Evolutionary conservation across 768 basidiomycete species (phyloP), one percentile per base, ranked within the genome.

Genomic region (Calvatia gigantea): DNA sequence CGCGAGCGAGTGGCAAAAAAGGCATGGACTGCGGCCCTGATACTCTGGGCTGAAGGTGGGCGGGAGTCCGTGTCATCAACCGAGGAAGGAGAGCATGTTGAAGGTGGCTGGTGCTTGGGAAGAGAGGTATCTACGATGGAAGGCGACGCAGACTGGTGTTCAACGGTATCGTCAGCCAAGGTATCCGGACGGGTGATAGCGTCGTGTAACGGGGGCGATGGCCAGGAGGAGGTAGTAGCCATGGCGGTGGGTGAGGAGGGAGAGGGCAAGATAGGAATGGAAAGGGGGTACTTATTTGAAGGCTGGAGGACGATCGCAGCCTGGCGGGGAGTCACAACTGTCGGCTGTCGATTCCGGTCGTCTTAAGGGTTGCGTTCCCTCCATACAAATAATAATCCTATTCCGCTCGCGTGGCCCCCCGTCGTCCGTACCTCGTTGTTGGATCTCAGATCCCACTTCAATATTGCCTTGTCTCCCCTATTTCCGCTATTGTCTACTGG

Each of bases 1-100:
- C 82, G 77, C 29, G 82, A 84, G 38, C 75, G 74, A 42, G 80
- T 77, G 31, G 71, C 63, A 23, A 79, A 61, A 60, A 85, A 85
- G 5, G 76, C 71, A 15, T 75, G 69, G 23, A 69, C 58, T 29
- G 63, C 61, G 51, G 51, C 57, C n/a, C 65, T 58, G 55, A 29
- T 48, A 29, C 35, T 38, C 45, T 39, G 37, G 15, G 54, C 45
- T 33, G 47, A 39, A 14, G 15, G 31, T 62, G 65, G 25, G 49
- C 57, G 52, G 8, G 63, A 62, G 51, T 60, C 62, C 27, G 61
- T 53, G 59, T 69, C 68, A 51, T 69, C 68, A 61, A 72, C 68
- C 19, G 71, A 66, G 3, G 73, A 70, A 9, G 75, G 75, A 15
- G 17, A 51, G 8, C 27, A n/a, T 17, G 21, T 39, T 14, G 69